Conservation (phyloP, 163 green algal species). For the Scenedesmus sp. region DNA sequence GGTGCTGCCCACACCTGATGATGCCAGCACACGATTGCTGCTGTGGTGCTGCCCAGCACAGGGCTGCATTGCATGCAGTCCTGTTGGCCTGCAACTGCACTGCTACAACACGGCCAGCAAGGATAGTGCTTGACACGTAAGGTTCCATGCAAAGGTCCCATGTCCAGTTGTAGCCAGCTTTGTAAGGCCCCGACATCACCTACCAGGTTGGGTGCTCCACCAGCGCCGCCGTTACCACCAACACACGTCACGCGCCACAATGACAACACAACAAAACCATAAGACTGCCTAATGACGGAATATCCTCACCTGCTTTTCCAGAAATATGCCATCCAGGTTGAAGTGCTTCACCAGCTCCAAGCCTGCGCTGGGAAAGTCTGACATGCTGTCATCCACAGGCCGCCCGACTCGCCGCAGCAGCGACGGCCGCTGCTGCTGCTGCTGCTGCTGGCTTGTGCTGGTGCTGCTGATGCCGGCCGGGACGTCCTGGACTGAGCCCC, state of each 20-base stretch:
- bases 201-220: background rate
- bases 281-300: background rate
- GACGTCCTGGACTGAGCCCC: too few species aligned
- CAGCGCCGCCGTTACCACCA: background rate
- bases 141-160: too few species aligned
- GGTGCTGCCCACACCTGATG: too few species aligned
- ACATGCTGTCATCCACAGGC: slow-evolving; percentile 4
- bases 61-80: background rate
- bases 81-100: background rate
- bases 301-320: slow-evolving; percentile 24
- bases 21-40: too few species aligned
- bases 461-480: background rate
- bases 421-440: background rate
- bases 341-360: slow-evolving; percentile 29
- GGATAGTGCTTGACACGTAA: too few species aligned
- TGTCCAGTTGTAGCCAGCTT: too few species aligned
- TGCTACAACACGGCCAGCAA: background rate
- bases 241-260: background rate
- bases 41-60: background rate
- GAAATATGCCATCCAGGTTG: slow-evolving; percentile 51
- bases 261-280: background rate
- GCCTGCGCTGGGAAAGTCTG: slow-evolving; percentile 22
- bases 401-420: background rate
- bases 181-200: background rate
- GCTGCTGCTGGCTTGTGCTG: slow-evolving; percentile 24